Evolutionary conservation across 306 rosid species (phyloP).

Genomic region (Corylus avellana): DNA sequence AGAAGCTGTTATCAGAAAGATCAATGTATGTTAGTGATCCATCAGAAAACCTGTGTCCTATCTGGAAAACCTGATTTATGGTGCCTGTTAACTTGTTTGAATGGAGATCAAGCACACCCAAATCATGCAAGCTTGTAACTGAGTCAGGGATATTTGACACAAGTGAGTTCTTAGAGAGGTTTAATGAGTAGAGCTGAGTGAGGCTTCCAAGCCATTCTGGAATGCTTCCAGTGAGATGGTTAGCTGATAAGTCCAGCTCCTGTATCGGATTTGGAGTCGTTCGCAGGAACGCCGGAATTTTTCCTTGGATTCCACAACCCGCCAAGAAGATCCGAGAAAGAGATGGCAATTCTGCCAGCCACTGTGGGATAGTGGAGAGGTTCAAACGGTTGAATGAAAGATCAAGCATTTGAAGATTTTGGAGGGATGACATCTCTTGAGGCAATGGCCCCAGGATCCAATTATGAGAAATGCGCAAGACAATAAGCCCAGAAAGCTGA

Average conservation of each 20-base stretch:
- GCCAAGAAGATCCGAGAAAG: constrained; percentile 53
- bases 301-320: constrained; percentile 57
- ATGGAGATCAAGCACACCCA: constrained; percentile 67
- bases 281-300: constrained; percentile 42
- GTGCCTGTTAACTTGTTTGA: constrained; percentile 65
- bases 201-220: constrained; percentile 64
- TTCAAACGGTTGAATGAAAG: constrained; percentile 60
- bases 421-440: constrained; percentile 56
- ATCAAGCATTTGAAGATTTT: constrained; percentile 52
- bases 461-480: constrained; percentile 45
- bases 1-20: constrained; percentile 64
- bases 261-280: constrained; percentile 41
- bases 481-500: constrained; percentile 50
- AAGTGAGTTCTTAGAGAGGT: constrained; percentile 64
- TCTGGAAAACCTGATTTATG: constrained; percentile 36
- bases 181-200: constrained; percentile 49
- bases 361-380: constrained; percentile 50
- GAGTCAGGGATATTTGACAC: constrained; percentile 55
- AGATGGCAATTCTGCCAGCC: constrained; percentile 47
- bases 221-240: constrained; percentile 58
- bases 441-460: constrained; percentile 61
- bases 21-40: constrained; percentile 50
- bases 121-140: constrained; percentile 38
- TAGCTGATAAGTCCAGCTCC: constrained; percentile 65
- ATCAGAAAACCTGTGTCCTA: constrained; percentile 28